Base-by-base conservation (phyloP, 2,329 filamentous ascomycete genomes). In the Curvularia verruculosa region DNA sequence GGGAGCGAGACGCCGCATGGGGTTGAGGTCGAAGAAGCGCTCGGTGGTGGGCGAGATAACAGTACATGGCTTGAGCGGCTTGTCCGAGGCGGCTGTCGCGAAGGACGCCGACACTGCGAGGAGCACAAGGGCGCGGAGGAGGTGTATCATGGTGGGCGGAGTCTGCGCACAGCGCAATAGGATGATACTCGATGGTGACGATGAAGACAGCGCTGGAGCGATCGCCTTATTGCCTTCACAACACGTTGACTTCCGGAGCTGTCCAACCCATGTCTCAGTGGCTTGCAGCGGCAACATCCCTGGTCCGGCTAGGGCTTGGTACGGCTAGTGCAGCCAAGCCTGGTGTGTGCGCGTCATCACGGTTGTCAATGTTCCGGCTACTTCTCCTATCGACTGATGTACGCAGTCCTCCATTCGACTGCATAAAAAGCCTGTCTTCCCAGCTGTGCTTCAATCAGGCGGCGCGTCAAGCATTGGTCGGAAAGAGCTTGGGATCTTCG, bases 21-120 rank as follows among this genome's bases (percentile, higher is more conserved):
- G 78, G 63, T 81, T 86, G 26, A 89, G 79, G 68, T 89, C 86
- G 76, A 87, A 88, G 78, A 86, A 88, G 52, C 83, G 79, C 54
- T 85, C 85, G 12, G 81, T 83, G n/a, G 80, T 82, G 3, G 85
- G 83, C 23, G 85, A 87, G 60, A 83, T 81, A 54, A 85, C 83
- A n/a, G 86, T 86, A 71, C 86, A 89, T 60, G 85, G 83, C 52
- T 82, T 80, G 43, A 78, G 72, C n/a, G 77, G 67, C 59, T 82
- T 79, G 64, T 70, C 80, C 73, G 64, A 78, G 68, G 59, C 65
- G 23, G 77, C 72, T 15, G 50, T 18, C 34, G 54, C 54, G 31
- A 49, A 31, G 12, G 49, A 74, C 71, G 65, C 74, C 74, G 51
- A 78, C 65, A 54, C 72, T 41, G 63, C 58, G 49, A 68, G 64